These are phyloP conservation scores for Nakaseomyces bracarensis DNA, from an alignment of 1,139 yeast species.

Conservation along the genomic window DNA sequence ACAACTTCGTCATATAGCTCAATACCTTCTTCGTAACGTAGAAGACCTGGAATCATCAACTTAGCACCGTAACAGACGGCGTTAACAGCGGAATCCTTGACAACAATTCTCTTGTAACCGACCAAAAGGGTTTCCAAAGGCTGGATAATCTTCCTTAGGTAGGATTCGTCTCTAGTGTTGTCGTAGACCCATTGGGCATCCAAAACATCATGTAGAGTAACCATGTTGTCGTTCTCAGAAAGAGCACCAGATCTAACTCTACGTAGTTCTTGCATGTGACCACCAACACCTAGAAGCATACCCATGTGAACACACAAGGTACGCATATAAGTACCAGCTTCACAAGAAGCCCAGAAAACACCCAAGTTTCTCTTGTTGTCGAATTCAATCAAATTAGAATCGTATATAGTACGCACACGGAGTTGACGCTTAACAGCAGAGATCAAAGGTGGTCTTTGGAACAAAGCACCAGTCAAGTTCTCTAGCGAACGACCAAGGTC, in stretches of 20 bases:
- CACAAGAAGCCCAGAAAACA: slow-evolving; percentile 99
- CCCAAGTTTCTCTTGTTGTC: slow-evolving; percentile 95
- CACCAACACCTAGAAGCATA: slow-evolving; percentile 97
- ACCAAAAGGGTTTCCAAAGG: slow-evolving; percentile 90
- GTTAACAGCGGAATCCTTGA: slow-evolving; percentile 96
- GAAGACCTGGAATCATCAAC: slow-evolving; percentile 95
- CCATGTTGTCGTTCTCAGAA: slow-evolving; percentile 82
- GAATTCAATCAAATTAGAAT: slow-evolving; percentile 88
- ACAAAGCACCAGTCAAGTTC: slow-evolving; percentile 94
- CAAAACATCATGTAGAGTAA: slow-evolving; percentile 90
- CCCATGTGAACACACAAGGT: slow-evolving; percentile 97
- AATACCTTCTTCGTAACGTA: slow-evolving; percentile 96
- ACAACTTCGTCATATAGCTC: slow-evolving; percentile 97
- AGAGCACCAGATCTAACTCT: slow-evolving; percentile 98
- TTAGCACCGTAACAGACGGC: slow-evolving; percentile 99
- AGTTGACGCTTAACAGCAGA: slow-evolving; percentile 98
- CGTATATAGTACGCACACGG: slow-evolving; percentile 96
- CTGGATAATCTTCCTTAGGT: slow-evolving; percentile 86
- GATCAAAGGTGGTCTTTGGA: slow-evolving; percentile 98
- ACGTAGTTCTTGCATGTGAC: slow-evolving; percentile 99
- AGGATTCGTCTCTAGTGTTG: slow-evolving; percentile 93
- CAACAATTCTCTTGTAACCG: slow-evolving; percentile 95
- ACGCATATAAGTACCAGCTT: slow-evolving; percentile 99
- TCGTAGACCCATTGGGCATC: slow-evolving; percentile 98
- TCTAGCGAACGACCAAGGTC: slow-evolving; percentile 84